phyloP scores from a whole-genome alignment of 2,329 filamentous ascomycete species.

The Pseudogymnoascus sp. region DNA sequence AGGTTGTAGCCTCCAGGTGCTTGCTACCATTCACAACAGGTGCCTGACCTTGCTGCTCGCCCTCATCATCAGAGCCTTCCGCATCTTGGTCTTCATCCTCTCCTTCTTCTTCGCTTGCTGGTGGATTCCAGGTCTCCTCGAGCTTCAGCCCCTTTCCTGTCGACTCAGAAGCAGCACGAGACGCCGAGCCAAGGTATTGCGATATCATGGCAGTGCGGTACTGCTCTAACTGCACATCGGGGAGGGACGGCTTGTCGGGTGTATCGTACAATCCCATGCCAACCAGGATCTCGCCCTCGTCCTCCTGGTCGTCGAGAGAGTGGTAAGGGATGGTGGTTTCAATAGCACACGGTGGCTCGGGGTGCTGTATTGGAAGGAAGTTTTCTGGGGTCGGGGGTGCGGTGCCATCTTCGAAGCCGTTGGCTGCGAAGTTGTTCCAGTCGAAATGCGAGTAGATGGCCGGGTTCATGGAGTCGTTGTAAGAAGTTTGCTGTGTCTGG shows the following conservation, averaged over 20 bases:
- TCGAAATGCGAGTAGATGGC: slow-evolving; percentile 28
- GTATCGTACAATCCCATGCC: slow-evolving; percentile 75
- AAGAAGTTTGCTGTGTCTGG: slow-evolving; percentile 14
- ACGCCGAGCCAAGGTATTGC: slow-evolving; percentile 44
- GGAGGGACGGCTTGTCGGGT: slow-evolving; percentile 45
- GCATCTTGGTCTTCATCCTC: slow-evolving; percentile 39
- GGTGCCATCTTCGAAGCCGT: slow-evolving; percentile 36
- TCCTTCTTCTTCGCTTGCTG: slow-evolving; percentile 51
- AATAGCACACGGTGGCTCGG: slow-evolving; percentile 37
- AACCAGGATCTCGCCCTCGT: slow-evolving; percentile 63
- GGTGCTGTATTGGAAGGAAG: slow-evolving; percentile 44
- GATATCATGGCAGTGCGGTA: slow-evolving; percentile 44
- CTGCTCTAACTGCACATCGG: slow-evolving; percentile 43
- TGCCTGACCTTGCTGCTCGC: not conserved
- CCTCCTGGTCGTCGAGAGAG: slow-evolving; percentile 45
- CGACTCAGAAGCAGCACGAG: slow-evolving; percentile 36
- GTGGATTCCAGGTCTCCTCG: slow-evolving; percentile 71
- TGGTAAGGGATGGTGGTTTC: slow-evolving; percentile 44
- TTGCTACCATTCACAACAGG: not conserved
- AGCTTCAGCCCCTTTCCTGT: slow-evolving; percentile 69
- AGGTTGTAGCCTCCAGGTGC: not conserved
- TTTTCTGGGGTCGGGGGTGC: slow-evolving; percentile 54
- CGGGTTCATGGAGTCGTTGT: slow-evolving; percentile 18
- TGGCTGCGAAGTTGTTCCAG: slow-evolving; percentile 41
- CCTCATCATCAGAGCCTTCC: slow-evolving; percentile 24